Evolutionary conservation across 768 basidiomycete genomes (phyloP).

Genomic region (Termitomyces sp.): DNA sequence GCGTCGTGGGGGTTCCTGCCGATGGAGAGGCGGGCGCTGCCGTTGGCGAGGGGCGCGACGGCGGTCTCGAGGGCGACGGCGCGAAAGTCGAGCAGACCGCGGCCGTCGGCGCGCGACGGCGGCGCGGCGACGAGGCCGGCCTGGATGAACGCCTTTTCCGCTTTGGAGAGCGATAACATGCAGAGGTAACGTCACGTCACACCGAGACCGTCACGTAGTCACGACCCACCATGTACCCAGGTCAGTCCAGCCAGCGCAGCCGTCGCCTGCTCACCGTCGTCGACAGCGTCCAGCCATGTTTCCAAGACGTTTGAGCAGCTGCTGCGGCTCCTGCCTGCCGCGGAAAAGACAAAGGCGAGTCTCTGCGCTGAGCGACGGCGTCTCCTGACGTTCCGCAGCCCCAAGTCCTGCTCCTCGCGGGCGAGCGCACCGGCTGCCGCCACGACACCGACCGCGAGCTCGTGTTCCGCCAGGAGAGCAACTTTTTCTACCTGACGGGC

Average conservation of each 20-base stretch:
- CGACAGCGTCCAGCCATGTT: conserved; percentile 24
- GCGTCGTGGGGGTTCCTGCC: conserved; percentile 50
- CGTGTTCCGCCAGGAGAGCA: conserved; percentile 66
- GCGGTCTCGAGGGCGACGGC: conserved; percentile 71
- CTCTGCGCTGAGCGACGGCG: background rate
- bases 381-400: conserved; percentile 33
- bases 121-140: conserved; percentile 52
- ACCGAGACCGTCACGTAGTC: too few species aligned
- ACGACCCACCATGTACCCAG: conserved; percentile 10
- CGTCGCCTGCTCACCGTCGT: background rate
- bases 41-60: conserved; percentile 76
- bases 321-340: conserved; percentile 38
- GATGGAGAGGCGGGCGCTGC: conserved; percentile 73
- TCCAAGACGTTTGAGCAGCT: conserved; percentile 50
- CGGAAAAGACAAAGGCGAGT: conserved; percentile 49
- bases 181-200: too few species aligned
- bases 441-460: conserved; percentile 87
- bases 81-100: conserved; percentile 61
- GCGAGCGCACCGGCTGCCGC: conserved; percentile 56
- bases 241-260: background rate
- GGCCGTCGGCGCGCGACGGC: conserved; percentile 75
- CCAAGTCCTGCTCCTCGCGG: conserved; percentile 65
- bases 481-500: conserved; percentile 86
- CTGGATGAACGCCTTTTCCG: conserved; percentile 75
- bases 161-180: conserved; percentile 58